Base-by-base conservation (phyloP, 1,284 basidiomycete species). In the Naganishia sp. region DNA sequence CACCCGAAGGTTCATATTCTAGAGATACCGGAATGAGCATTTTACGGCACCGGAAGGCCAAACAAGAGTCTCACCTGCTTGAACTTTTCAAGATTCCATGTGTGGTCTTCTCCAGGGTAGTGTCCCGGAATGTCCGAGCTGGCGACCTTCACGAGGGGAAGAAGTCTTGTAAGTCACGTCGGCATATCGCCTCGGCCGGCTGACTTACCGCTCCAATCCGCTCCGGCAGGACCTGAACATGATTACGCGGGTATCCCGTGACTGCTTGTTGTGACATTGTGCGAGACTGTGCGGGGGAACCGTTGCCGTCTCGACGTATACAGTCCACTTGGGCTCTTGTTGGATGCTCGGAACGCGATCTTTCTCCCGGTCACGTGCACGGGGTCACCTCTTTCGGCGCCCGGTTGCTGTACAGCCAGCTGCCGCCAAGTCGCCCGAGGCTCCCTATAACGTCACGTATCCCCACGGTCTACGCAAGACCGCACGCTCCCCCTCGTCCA, bases 111-210 rank as follows among this genome's bases (percentile, higher is more conserved):
- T 45, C 83, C 86, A 0, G 92, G 88, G 73, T 90, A 87, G 75
- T 93, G 87, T 0, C 92, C 92, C 6, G 93, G 93, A 75, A 87
- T 94, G 69, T 94, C 90, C 9, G 89, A 89, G 71, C 87, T 92
- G 0, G 90, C 87, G 25, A 94, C 88, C 81, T 94, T 66, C 13
- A 44, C 21, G 52, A 33, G 21, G 59, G 45, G 45, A 13, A 49
- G 54, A 25, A 36, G 43, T 63, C 57, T 56, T 66, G 36, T 50
- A 5, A 61, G 56, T 50, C 44, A 63, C 39, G 9, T 28, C 36
- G 2, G 43, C 25, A 10, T 18, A 31, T 25, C 11, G 4, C 13
- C n/a, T 39, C 13, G 23, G 33, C 25, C 33, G n/a, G 43, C 31
- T 1, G 6, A 73, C 79, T 65, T 42, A 81, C 80, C 55, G 75